phyloP scores from a whole-genome alignment of 148 eudicot species.

The Euryodendron excelsum region DNA sequence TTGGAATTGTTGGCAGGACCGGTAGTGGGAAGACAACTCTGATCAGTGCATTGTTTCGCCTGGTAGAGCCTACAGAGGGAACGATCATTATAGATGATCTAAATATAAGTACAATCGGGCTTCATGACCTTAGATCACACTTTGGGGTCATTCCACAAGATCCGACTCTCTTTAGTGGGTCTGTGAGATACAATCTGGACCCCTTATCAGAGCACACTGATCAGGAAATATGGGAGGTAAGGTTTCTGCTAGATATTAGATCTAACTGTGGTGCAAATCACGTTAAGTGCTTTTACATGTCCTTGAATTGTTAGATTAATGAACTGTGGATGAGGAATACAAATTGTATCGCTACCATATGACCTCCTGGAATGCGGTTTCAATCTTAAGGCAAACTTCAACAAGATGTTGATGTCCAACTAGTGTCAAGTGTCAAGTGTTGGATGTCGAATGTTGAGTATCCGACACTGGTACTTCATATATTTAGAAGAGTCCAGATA shows the following conservation, averaged over 20 bases:
- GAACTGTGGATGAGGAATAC: too few species aligned
- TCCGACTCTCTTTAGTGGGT: slow-evolving; percentile 46
- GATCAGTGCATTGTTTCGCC: slow-evolving; percentile 47
- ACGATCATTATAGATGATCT: slow-evolving; percentile 42
- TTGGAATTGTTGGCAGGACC: slow-evolving; percentile 61
- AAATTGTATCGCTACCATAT: too few species aligned
- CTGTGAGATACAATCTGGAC: slow-evolving; percentile 53
- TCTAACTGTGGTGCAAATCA: not conserved
- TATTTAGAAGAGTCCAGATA: too few species aligned
- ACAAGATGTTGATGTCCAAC: too few species aligned
- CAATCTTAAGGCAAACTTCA: too few species aligned
- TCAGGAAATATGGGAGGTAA: slow-evolving; percentile 52
- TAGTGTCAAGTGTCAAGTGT: too few species aligned
- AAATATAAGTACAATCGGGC: slow-evolving; percentile 42
- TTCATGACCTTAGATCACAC: slow-evolving; percentile 55
- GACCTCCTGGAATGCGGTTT: too few species aligned
- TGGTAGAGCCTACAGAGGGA: slow-evolving; percentile 54
- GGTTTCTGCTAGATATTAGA: not conserved
- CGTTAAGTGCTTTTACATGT: too few species aligned
- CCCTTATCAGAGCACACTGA: slow-evolving; percentile 48
- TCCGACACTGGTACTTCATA: too few species aligned
- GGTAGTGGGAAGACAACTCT: slow-evolving; percentile 61
- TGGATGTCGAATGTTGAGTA: too few species aligned
- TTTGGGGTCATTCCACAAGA: slow-evolving; percentile 57
- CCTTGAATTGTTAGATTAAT: too few species aligned